phyloP scores from a whole-genome alignment of 768 basidiomycete genomes.

The Leccinum imitatum region DNA sequence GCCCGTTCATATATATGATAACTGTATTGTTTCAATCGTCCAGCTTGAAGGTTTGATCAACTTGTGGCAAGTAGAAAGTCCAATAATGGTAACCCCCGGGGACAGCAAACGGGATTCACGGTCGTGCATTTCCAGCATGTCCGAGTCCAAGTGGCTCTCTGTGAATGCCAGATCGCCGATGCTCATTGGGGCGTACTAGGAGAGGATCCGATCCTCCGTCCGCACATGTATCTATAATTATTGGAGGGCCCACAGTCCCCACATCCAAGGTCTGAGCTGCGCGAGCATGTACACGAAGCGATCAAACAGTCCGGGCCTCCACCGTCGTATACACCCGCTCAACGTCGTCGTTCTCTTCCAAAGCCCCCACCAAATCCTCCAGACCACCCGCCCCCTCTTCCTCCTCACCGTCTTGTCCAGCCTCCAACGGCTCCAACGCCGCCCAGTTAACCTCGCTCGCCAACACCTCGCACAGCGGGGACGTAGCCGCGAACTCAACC shows the following conservation, averaged over 20 bases:
- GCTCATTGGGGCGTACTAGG: background rate
- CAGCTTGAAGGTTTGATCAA: background rate
- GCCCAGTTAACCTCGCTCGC: conserved; percentile 54
- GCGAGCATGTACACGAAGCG: conserved; percentile 12
- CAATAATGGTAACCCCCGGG: background rate
- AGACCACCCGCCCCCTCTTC: conserved; percentile 34
- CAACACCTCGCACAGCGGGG: conserved; percentile 39
- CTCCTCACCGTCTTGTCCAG: conserved; percentile 40
- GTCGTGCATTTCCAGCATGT: background rate
- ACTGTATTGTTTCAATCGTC: background rate
- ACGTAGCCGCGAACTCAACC: conserved; percentile 20
- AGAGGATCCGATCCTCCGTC: background rate
- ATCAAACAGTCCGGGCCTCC: conserved; percentile 31
- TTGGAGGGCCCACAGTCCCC: background rate
- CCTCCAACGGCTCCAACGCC: conserved; percentile 43
- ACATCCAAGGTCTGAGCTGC: conserved; percentile 6
- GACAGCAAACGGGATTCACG: background rate
- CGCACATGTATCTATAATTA: background rate
- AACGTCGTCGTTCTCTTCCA: conserved; percentile 60
- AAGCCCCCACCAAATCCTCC: conserved; percentile 44
- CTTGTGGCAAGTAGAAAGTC: background rate
- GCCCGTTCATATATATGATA: background rate
- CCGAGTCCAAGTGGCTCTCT: background rate
- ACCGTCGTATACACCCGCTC: conserved; percentile 58
- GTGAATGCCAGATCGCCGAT: background rate